These are phyloP conservation scores for Dendrostoma leiphaemia DNA, from an alignment of 2,329 filamentous ascomycete genomes.

Conservation along the genomic window DNA sequence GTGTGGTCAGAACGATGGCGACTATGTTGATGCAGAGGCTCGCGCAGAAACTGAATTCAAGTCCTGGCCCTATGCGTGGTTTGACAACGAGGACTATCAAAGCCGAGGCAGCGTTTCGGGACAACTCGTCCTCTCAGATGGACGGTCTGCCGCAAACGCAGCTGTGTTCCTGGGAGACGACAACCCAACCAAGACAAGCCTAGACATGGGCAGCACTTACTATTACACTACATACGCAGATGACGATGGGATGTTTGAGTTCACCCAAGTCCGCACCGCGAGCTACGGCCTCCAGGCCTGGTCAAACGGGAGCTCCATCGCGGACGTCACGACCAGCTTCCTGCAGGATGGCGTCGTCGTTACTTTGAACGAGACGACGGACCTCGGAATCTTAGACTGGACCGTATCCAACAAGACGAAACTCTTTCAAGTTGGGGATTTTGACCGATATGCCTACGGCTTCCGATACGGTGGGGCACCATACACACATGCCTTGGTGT, in stretches of 20 bases:
- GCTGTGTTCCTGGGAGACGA: conserved; percentile 50
- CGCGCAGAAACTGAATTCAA: conserved; percentile 37
- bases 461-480: conserved; percentile 42
- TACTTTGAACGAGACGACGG: conserved; percentile 28
- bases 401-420: conserved; percentile 32
- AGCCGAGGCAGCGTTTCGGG: conserved; percentile 44
- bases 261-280: conserved; percentile 40
- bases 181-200: conserved; percentile 38
- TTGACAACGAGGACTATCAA: conserved; percentile 44
- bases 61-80: conserved; percentile 48
- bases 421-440: conserved; percentile 47
- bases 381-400: conserved; percentile 40
- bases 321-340: conserved; percentile 43
- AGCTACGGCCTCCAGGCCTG: conserved; percentile 48
- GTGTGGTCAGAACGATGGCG: conserved; percentile 40
- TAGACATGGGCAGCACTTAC: conserved; percentile 46
- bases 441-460: conserved; percentile 43
- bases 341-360: conserved; percentile 39
- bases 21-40: conserved; percentile 36
- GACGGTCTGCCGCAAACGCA: conserved; percentile 43
- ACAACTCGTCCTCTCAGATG: conserved; percentile 42
- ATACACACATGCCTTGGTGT: conserved; percentile 42
- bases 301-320: conserved; percentile 43
- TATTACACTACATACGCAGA: conserved; percentile 49
- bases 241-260: conserved; percentile 38